phyloP scores from a whole-genome alignment of 2,329 filamentous ascomycete genomes.

The Claviceps paspali region DNA sequence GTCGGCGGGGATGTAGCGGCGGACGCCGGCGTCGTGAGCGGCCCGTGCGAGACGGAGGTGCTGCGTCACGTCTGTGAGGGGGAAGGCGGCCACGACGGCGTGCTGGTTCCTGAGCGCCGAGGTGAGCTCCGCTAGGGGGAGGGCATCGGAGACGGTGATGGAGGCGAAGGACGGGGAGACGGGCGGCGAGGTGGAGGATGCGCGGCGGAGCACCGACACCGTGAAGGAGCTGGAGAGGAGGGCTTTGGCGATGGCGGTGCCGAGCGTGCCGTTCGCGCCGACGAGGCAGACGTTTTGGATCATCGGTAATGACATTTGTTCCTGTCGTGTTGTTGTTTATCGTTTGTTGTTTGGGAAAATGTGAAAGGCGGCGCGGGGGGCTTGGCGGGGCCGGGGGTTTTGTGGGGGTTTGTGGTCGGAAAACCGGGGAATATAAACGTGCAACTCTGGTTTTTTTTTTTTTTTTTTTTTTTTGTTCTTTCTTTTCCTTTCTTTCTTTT shows the following conservation, averaged over 20 bases:
- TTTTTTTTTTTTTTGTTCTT: not conserved
- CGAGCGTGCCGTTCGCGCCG: conserved; percentile 24
- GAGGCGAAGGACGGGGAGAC: conserved; percentile 8
- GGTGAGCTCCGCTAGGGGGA: conserved; percentile 23
- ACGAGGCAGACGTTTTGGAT: conserved; percentile 20
- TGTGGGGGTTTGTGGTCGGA: too few relatives aligned
- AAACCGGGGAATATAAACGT: too few relatives aligned
- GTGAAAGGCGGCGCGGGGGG: too few relatives aligned
- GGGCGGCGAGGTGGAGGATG: conserved; percentile 15
- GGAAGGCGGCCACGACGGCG: conserved; percentile 32
- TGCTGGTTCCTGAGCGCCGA: conserved; percentile 38
- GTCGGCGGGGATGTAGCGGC: conserved; percentile 47
- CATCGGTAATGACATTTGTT: too few relatives aligned
- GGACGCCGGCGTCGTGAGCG: conserved; percentile 41
- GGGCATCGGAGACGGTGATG: conserved; percentile 15
- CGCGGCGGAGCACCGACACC: conserved; percentile 39
- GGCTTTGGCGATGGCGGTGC: conserved; percentile 21
- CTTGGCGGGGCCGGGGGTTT: too few relatives aligned
- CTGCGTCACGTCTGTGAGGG: conserved; percentile 27
- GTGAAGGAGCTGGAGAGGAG: conserved; percentile 26
- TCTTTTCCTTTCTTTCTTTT: not conserved
- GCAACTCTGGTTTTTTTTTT: not conserved
- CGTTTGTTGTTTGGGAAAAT: too few relatives aligned
- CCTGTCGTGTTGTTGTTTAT: too few relatives aligned
- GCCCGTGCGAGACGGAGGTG: conserved; percentile 38